phyloP scores from a whole-genome alignment of 306 rosid species.

The Vigna unguiculata region DNA sequence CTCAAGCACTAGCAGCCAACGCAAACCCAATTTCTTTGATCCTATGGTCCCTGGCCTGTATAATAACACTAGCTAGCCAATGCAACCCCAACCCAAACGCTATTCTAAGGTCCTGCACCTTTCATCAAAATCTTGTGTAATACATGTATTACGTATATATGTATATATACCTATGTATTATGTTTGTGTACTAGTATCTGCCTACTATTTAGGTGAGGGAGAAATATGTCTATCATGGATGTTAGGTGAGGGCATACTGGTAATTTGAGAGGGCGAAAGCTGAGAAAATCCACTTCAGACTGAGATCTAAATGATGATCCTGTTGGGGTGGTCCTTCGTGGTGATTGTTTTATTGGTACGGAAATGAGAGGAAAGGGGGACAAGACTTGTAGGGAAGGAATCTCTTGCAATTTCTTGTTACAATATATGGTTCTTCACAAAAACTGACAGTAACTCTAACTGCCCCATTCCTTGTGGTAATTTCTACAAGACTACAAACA shows the following conservation, averaged over 20 bases:
- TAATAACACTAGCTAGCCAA: conserved; percentile 35
- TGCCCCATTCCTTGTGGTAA: conserved; percentile 51
- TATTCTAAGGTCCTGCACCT: conserved; percentile 49
- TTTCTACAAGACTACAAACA: conserved; percentile 42
- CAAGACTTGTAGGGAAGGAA: conserved; percentile 12
- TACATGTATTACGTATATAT: conserved; percentile 42
- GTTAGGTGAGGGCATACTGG: conserved; percentile 56
- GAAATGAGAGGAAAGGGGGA: conserved; percentile 43
- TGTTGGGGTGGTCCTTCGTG: conserved; percentile 55
- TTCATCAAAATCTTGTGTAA: conserved; percentile 53
- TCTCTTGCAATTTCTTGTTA: conserved; percentile 47
- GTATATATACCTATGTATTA: neutral
- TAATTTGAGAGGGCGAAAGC: conserved; percentile 42
- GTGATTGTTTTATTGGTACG: conserved; percentile 53
- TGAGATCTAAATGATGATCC: conserved; percentile 72
- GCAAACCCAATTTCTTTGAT: conserved; percentile 44
- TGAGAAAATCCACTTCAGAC: conserved; percentile 75
- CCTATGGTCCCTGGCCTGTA: conserved; percentile 46
- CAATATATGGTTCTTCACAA: conserved; percentile 58
- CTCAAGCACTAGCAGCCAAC: neutral
- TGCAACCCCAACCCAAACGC: neutral
- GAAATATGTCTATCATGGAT: conserved; percentile 38
- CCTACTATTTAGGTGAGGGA: conserved; percentile 32
- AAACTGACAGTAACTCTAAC: conserved; percentile 59
- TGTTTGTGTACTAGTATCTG: neutral